These are phyloP conservation scores for Termitomyces sp. DNA, from an alignment of 768 basidiomycete species.

Conservation along the genomic window DNA sequence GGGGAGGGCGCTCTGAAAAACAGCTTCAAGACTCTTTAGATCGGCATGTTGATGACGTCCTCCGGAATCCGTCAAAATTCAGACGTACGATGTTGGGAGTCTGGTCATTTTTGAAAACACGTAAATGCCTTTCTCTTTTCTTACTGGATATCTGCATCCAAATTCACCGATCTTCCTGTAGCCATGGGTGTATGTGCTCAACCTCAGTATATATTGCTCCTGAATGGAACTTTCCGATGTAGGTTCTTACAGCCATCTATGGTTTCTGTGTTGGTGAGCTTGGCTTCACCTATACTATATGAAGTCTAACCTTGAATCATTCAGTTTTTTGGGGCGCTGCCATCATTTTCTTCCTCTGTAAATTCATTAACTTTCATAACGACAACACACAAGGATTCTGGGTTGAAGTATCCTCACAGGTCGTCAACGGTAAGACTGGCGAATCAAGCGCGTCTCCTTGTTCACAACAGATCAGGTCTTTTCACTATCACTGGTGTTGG, in stretches of 20 bases:
- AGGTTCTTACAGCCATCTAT: slow-evolving; percentile 70
- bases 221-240: slow-evolving; percentile 1
- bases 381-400: slow-evolving; percentile 70
- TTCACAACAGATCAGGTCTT: slow-evolving; percentile 41
- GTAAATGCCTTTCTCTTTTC: slow-evolving; percentile 34
- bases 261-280: slow-evolving; percentile 66
- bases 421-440: slow-evolving; percentile 59
- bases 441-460: not conserved
- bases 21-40: slow-evolving; percentile 54
- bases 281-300: not conserved
- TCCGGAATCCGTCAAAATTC: slow-evolving; percentile 56
- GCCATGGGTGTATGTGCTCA: slow-evolving; percentile 60
- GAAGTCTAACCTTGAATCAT: slow-evolving; percentile 25
- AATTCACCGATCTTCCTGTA: slow-evolving; percentile 20
- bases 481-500: slow-evolving; percentile 82
- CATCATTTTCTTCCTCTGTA: slow-evolving; percentile 68
- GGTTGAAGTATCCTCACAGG: slow-evolving; percentile 76
- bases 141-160: not conserved
- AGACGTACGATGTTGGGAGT: slow-evolving; percentile 63
- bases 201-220: not conserved
- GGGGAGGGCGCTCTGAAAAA: slow-evolving; percentile 18
- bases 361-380: slow-evolving; percentile 71
- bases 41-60: slow-evolving; percentile 74
- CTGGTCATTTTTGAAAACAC: slow-evolving; percentile 84
- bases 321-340: slow-evolving; percentile 88